A percentile compares a stretch with the other conserved stretches of the same genome.
Conservation (phyloP, 1,284 basidiomycete species). For the Coniophora puteana region DNA sequence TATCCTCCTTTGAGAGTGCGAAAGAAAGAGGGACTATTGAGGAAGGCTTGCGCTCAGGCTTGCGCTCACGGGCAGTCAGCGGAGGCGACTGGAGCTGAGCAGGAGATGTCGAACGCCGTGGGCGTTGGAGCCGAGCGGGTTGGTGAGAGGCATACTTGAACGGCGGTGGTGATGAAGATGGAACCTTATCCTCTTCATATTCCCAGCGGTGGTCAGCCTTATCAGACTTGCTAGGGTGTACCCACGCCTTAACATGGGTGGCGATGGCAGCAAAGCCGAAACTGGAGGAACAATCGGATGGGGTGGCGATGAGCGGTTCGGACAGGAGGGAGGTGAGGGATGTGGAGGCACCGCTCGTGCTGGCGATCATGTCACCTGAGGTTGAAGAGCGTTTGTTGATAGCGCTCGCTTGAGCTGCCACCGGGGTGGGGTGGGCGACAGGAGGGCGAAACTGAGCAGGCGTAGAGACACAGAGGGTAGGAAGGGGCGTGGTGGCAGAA, state of each 20-base stretch:
- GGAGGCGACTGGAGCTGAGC: conserved; percentile 16
- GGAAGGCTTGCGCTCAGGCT: conserved; percentile 16
- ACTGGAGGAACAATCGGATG: conserved; percentile 23
- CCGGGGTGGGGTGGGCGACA: conserved; percentile 15
- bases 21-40: too few relatives aligned
- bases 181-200: conserved; percentile 26
- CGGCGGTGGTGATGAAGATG: conserved; percentile 24
- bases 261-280: conserved; percentile 23
- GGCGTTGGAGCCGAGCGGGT: conserved; percentile 15
- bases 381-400: too few relatives aligned
- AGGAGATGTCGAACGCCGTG: conserved; percentile 8
- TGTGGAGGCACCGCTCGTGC: conserved; percentile 27
- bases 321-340: conserved; percentile 29
- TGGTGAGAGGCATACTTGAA: conserved; percentile 14
- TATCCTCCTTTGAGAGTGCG: too few relatives aligned
- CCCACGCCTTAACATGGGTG: conserved; percentile 28
- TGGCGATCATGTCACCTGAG: conserved; percentile 13
- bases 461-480: conserved; percentile 23
- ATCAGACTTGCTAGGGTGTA: conserved; percentile 23
- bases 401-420: conserved; percentile 16
- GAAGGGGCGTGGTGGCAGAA: conserved; percentile 25
- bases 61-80: conserved; percentile 12
- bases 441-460: conserved; percentile 19
- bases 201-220: conserved; percentile 17
- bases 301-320: conserved; percentile 27